Evolutionary conservation across 78 protist genomes (phyloP).

Genomic region (Tieghemostelium lacteum): DNA sequence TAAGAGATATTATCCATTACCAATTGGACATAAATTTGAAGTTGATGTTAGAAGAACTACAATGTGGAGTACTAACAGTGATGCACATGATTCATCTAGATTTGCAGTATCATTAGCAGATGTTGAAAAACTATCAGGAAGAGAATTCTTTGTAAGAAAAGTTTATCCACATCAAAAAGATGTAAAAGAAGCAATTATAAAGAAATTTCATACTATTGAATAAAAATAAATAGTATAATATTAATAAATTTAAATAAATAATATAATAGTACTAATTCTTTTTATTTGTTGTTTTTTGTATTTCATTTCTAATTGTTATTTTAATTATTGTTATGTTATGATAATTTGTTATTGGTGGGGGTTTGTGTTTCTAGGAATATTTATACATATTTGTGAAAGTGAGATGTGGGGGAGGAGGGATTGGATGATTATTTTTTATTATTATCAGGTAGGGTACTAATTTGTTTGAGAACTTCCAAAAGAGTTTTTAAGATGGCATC

Average conservation of each 20-base stretch:
- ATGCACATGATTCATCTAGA: background rate
- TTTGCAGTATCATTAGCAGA: background rate
- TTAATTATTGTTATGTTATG: too few relatives aligned
- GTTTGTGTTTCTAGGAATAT: too few relatives aligned
- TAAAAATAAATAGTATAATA: background rate
- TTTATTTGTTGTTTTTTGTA: too few relatives aligned
- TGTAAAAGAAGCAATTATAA: conserved; percentile 11
- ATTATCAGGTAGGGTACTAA: too few relatives aligned
- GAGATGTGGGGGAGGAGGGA: too few relatives aligned
- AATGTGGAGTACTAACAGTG: background rate
- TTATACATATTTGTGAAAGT: too few relatives aligned
- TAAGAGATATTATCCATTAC: background rate
- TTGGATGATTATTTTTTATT: too few relatives aligned
- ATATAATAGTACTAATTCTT: too few relatives aligned
- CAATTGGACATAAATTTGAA: background rate
- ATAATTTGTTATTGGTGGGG: too few relatives aligned
- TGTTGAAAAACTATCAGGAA: background rate
- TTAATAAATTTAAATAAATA: too few relatives aligned
- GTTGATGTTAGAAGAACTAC: background rate
- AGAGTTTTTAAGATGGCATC: conserved; percentile 49
- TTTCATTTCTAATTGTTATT: too few relatives aligned
- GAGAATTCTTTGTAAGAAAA: conserved; percentile 4
- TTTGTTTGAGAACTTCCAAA: conserved; percentile 24
- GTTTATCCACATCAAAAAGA: conserved; percentile 20
- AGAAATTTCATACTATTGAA: background rate